Base-by-base conservation (phyloP, 2,329 filamentous ascomycete species). In the Talaromyces sp. region DNA sequence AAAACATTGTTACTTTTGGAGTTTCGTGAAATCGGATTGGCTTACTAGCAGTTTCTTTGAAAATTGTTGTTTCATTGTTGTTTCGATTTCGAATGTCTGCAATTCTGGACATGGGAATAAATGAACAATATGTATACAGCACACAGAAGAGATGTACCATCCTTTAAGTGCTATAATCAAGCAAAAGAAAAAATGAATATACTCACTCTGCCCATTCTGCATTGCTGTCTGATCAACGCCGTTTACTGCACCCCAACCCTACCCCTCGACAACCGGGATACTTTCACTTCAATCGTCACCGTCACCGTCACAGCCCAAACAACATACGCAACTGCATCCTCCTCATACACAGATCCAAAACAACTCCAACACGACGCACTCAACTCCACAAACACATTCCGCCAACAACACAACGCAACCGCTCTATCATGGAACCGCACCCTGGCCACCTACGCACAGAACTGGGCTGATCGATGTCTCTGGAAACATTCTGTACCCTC, bases 381-480 rank as follows among this genome's bases (percentile, higher is more conserved):
- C 11, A 58, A 55, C 26, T 41, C 55, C 49, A 61, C 59, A 32
- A 61, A 61, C 24, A 58, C 53, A 24, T 58, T 95, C 78, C 93
- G 95, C 64, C 74, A 81, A 70, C 95, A 93, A 80, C 91, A 97
- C 83, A 88, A 88, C 21, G 86, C 86, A 35, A 70, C 75, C 26
- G 82, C 78, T 49, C 71, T 97, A 51, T 72, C 70, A 55, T 98
- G 90, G 89, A 82, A 87, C 68, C 70, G 78, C 8, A 77, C 78
- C 46, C 84, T 91, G 58, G 89, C 86, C 58, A 70, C 73, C 58
- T 90, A 83, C 62, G 92, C 92, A 46, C 65, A 78, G 55, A 77
- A 78, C 61, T 84, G 87, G 59, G 91, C 91, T 60, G 69, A 82
- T 27, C 81, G 73, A 31, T 96, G 92, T 75, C 38, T 58, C 31